phyloP scores from a whole-genome alignment of 2,329 filamentous ascomycete genomes.

The Ophiostoma australiae region DNA sequence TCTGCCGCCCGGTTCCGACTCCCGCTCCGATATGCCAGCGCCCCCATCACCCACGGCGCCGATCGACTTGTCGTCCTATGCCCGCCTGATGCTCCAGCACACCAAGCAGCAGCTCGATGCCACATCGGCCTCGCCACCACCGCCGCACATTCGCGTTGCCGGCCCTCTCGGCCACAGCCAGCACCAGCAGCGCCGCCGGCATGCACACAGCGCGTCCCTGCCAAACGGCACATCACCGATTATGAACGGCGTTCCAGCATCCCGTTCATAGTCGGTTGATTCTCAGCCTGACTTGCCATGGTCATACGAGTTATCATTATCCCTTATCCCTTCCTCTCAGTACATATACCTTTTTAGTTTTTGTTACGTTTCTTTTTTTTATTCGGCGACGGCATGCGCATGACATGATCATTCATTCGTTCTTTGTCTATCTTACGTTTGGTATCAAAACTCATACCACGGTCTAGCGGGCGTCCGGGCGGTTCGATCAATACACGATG shows the following conservation, averaged over 20 bases:
- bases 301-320: too few species aligned
- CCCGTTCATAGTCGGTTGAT: background rate
- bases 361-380: background rate
- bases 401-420: background rate
- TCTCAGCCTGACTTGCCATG: background rate
- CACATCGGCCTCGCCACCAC: constrained; percentile 42
- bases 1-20: constrained; percentile 8
- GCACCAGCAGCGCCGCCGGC: constrained; percentile 10
- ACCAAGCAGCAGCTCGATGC: constrained; percentile 62
- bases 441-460: background rate
- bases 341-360: constrained; percentile 1
- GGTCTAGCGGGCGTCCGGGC: background rate
- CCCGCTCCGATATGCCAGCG: background rate
- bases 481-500: background rate
- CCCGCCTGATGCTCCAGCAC: constrained; percentile 59
- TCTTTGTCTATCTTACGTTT: background rate
- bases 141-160: constrained; percentile 24
- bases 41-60: constrained; percentile 29
- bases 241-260: constrained; percentile 30
- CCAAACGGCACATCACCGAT: constrained; percentile 25
- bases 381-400: background rate
- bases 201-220: constrained; percentile 10
- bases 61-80: constrained; percentile 41
- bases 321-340: background rate
- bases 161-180: constrained; percentile 18